Base-by-base conservation (phyloP, 2,329 filamentous ascomycete species). In the Thelonectria blattea region DNA sequence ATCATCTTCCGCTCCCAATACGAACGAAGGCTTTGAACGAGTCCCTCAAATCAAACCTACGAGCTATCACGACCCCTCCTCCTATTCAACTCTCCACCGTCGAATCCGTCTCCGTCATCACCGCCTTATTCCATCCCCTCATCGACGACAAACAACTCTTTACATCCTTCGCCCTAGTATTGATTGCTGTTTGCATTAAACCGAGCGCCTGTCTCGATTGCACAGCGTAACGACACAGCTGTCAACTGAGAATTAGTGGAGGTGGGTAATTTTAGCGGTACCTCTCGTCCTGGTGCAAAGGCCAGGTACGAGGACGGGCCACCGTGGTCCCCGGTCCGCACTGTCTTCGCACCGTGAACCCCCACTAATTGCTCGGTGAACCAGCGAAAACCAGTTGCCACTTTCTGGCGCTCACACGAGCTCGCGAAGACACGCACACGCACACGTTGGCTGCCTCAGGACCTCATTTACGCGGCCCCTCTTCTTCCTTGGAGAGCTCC, bases 381-480 rank as follows among this genome's bases (percentile, higher is more conserved):
- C 27, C 61, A 70, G 68, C 59, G 62, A 63, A 65, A 61, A 42
- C 56, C 63, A 60, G 66, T 61, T 67, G 68, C 65, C 67, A 67
- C 62, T 64, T 64, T 55, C 65, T 68, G 66, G 64, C 64, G 66
- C 62, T 55, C 62, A 61, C 63, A 62, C 60, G 42, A 47, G 56
- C 56, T 54, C 34, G 11, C 65, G 62, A 65, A n/a, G 32, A 58
- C 41, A 47, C 39, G 37, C 50, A 49, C 37, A 52, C 32, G 56
- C 61, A 56, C 65, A n/a, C 55, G 60, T 68, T 71, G 63, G 69
- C 51, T 71, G 68, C 69, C 69, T 71, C 69, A 70, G 67, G 68
- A 69, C 54, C 48, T 60, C 48, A 50, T 63, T 60, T 65, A 65
- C 64, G 53, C 56, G 65, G 50, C 46, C 59, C 49, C 47, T 56